A percentile compares a stretch with the other conserved stretches of the same genome.
Evolutionary conservation across 305 asterid species (phyloP).

Genomic region (Fraxinus latifolia): DNA sequence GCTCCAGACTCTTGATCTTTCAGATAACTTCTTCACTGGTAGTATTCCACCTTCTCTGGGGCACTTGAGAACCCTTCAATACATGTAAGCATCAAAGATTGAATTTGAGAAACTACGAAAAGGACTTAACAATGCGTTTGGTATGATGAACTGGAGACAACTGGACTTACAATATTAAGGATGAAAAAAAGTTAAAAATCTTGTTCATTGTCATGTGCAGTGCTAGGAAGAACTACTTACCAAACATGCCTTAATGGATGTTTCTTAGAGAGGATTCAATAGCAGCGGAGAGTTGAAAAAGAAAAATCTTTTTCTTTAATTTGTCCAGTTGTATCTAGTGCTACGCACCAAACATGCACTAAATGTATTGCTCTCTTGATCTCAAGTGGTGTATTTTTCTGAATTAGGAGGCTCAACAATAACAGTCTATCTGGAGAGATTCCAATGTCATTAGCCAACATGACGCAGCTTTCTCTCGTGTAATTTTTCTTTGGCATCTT

Average conservation of each 20-base stretch:
- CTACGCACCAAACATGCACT: background rate
- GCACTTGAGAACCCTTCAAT: conserved; percentile 56
- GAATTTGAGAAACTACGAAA: background rate
- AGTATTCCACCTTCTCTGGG: conserved; percentile 66
- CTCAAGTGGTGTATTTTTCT: background rate
- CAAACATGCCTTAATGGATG: background rate
- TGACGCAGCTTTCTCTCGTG: conserved; percentile 44
- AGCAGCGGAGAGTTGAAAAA: background rate
- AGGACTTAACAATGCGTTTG: background rate
- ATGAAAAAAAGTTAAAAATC: background rate
- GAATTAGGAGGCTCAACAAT: conserved; percentile 43
- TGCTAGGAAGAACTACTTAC: background rate
- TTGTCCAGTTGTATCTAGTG: background rate
- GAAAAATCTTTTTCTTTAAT: background rate
- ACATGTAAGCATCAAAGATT: conserved; percentile 50
- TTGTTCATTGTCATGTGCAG: background rate
- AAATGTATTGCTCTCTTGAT: background rate
- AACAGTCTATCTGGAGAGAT: conserved; percentile 38
- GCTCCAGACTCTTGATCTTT: conserved; percentile 87
- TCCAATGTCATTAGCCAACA: conserved; percentile 35
- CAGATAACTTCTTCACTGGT: conserved; percentile 63
- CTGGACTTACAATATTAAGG: background rate
- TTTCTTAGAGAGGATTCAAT: background rate
- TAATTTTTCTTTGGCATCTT: conserved; percentile 23
- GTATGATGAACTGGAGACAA: background rate